These are phyloP conservation scores for Geoglossum cookeanum DNA, from an alignment of 2,329 filamentous ascomycete species.

Conservation along the genomic window DNA sequence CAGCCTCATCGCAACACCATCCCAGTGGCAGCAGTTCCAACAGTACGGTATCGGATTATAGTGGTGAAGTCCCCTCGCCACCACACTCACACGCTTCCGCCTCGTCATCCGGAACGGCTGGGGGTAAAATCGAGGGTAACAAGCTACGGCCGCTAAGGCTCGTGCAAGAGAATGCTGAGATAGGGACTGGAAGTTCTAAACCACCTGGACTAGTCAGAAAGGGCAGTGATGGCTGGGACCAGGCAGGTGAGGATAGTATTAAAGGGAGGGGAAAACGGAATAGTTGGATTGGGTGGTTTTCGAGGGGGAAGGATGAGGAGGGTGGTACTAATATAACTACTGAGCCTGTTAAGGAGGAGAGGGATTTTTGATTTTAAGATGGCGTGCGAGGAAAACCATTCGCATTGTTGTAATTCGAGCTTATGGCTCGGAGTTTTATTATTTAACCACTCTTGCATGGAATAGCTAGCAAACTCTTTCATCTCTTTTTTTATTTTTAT, in stretches of 20 bases:
- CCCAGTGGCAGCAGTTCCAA: slow-evolving; percentile 47
- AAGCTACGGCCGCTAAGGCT: slow-evolving; percentile 4
- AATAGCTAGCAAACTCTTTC: not conserved
- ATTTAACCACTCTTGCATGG: not conserved
- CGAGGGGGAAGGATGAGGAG: slow-evolving; percentile 1
- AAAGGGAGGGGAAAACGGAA: not conserved
- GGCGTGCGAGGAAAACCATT: not conserved
- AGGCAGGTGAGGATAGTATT: not conserved
- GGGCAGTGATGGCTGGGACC: not conserved
- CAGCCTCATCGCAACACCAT: slow-evolving; percentile 20
- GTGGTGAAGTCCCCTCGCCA: slow-evolving; percentile 25
- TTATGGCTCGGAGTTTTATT: not conserved
- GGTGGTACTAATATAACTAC: not conserved
- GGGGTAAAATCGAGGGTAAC: slow-evolving; percentile 28
- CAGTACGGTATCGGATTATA: slow-evolving; percentile 29
- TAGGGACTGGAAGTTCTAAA: not conserved
- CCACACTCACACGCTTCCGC: slow-evolving; percentile 17
- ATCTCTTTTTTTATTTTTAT: not conserved
- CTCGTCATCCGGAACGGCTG: slow-evolving; percentile 26
- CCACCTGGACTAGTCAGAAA: not conserved
- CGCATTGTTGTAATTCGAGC: not conserved
- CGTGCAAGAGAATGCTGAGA: slow-evolving; percentile 4
- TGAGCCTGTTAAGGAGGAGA: not conserved
- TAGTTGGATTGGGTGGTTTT: slow-evolving; percentile 6
- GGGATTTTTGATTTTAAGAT: not conserved